phyloP scores from a whole-genome alignment of 768 basidiomycete species.

The Rhodotorula kratochvilovae region DNA sequence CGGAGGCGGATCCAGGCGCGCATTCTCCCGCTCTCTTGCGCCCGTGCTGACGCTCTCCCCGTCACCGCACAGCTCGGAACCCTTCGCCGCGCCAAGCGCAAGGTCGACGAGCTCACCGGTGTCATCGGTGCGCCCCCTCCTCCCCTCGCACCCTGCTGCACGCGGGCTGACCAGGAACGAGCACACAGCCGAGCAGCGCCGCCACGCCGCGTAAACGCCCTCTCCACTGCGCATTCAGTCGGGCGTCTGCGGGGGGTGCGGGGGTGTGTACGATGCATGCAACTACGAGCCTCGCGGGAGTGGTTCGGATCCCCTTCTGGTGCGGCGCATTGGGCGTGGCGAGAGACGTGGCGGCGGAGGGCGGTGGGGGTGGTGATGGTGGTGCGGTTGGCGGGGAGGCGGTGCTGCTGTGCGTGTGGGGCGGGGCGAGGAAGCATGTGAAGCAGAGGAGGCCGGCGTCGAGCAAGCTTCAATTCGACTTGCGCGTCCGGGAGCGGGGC shows the following conservation, averaged over 20 bases:
- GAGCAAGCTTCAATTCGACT: no score
- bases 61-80: constrained; percentile 70
- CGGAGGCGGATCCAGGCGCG: neutral
- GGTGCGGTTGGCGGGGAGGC: neutral
- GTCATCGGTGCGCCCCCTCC: constrained; percentile 57
- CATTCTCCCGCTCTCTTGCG: neutral
- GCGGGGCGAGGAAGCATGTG: no score
- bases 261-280: neutral
- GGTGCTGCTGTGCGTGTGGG: no score
- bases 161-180: neutral
- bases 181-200: constrained; percentile 31
- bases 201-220: constrained; percentile 33
- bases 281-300: neutral
- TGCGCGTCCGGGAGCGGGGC: no score
- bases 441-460: no score
- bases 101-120: constrained; percentile 87
- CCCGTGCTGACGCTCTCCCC: constrained; percentile 15
- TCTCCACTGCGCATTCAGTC: neutral
- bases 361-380: neutral
- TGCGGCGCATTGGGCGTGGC: no score
- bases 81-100: constrained; percentile 95
- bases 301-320: neutral
- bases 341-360: neutral
- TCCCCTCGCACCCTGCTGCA: neutral
- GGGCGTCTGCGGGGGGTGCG: no score